phyloP scores from a whole-genome alignment of 2,329 filamentous ascomycete species.

The Trichoderma aggressivum region DNA sequence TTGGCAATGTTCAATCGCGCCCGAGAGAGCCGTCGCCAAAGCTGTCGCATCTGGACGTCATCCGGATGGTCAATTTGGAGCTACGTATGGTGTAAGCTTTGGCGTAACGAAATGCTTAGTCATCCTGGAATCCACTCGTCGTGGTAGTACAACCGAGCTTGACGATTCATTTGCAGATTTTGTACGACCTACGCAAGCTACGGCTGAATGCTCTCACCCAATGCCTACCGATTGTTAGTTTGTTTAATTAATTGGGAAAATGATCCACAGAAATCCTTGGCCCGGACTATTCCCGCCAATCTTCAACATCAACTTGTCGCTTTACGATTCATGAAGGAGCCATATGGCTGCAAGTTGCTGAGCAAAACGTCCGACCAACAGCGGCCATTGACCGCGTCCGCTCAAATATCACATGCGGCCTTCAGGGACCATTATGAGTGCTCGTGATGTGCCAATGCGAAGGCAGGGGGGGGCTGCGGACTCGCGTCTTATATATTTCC shows the following conservation, averaged over 20 bases:
- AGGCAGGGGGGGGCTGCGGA: not conserved
- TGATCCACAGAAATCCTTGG: not conserved
- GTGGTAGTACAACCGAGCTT: not conserved
- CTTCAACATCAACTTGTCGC: not conserved
- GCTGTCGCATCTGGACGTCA: not conserved
- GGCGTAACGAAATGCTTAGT: not conserved
- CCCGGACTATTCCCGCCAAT: slow-evolving; percentile 2
- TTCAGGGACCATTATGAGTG: not conserved
- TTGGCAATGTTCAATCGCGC: not conserved
- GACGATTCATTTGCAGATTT: not conserved
- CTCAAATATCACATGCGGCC: not conserved
- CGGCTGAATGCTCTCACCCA: not conserved
- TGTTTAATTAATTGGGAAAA: not conserved
- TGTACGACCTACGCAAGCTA: not conserved
- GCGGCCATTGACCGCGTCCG: not conserved
- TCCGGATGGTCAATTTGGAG: not conserved
- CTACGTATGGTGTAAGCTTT: slow-evolving; percentile 17
- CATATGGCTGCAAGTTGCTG: not conserved
- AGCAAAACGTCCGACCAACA: not conserved
- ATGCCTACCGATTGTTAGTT: slow-evolving; percentile 3
- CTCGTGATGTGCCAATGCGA: not conserved
- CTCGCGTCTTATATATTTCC: not conserved
- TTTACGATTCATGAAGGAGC: not conserved
- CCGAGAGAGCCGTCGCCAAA: not conserved
- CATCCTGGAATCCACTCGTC: not conserved